These are phyloP conservation scores for Lachancea cidri DNA, from an alignment of 805 yeast species.

Conservation along the genomic window DNA sequence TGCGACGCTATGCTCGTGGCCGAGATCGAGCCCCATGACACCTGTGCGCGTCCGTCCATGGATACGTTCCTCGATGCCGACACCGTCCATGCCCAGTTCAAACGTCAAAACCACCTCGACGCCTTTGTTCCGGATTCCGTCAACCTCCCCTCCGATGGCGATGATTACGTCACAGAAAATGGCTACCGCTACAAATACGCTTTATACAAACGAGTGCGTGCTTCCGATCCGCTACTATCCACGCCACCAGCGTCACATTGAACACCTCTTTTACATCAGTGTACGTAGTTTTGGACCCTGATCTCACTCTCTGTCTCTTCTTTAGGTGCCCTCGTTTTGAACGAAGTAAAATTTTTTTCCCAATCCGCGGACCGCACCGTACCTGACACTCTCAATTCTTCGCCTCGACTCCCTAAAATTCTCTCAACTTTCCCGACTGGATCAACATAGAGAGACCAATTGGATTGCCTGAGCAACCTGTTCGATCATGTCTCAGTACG, in stretches of 20 bases:
- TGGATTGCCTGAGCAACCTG: background rate
- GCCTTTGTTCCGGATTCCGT: conserved; percentile 21
- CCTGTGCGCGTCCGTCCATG: conserved; percentile 41
- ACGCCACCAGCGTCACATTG: background rate
- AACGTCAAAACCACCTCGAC: conserved; percentile 18
- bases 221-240: too few relatives aligned
- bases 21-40: conserved; percentile 44
- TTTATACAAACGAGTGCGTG: conserved; percentile 48
- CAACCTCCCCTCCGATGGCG: conserved; percentile 16
- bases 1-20: conserved; percentile 63
- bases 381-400: background rate
- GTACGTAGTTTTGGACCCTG: too few relatives aligned
- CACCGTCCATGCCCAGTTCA: conserved; percentile 3
- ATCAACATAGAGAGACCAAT: background rate
- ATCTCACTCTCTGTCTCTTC: too few relatives aligned
- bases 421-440: background rate
- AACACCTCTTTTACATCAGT: too few relatives aligned
- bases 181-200: conserved; percentile 56
- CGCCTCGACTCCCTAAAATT: background rate
- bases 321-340: background rate
- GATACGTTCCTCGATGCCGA: conserved; percentile 61
- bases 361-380: background rate
- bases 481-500: conserved; percentile 29
- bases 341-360: background rate
- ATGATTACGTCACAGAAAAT: conserved; percentile 37